A percentile compares a stretch with the other conserved stretches of the same genome.
phyloP scores from a whole-genome alignment of 495 filamentous ascomycete genomes.

The Talaromyces borbonicus region DNA sequence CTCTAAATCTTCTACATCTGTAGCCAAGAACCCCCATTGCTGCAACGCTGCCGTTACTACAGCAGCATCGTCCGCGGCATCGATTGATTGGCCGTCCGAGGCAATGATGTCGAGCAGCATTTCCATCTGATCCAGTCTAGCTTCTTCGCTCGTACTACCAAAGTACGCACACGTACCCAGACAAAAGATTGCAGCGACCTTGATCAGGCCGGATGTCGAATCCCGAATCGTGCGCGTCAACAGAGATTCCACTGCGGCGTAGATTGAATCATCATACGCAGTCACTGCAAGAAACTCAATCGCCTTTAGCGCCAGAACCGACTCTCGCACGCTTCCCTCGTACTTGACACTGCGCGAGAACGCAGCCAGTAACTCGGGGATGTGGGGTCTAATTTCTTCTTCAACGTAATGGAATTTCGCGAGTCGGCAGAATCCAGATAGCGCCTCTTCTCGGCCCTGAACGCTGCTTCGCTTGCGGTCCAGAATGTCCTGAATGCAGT shows the following conservation, averaged over 20 bases:
- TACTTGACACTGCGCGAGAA: constrained; percentile 64
- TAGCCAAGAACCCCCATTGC: constrained; percentile 83
- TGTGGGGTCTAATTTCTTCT: constrained; percentile 51
- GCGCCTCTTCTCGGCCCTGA: constrained; percentile 66
- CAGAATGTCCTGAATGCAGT: constrained; percentile 70
- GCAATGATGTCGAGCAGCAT: constrained; percentile 79
- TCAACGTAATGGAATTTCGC: constrained; percentile 64
- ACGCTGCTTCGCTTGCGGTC: constrained; percentile 78
- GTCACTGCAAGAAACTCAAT: constrained; percentile 71
- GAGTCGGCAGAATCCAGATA: constrained; percentile 60
- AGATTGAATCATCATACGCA: constrained; percentile 57
- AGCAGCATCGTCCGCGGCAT: constrained; percentile 59
- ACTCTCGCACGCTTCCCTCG: constrained; percentile 64
- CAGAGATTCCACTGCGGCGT: constrained; percentile 49
- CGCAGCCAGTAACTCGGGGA: constrained; percentile 57
- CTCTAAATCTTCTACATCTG: constrained; percentile 71
- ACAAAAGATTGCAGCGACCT: constrained; percentile 66
- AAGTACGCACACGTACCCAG: constrained; percentile 66
- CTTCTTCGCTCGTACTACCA: constrained; percentile 63
- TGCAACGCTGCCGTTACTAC: constrained; percentile 80
- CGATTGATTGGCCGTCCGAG: constrained; percentile 68
- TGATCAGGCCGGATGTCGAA: constrained; percentile 51
- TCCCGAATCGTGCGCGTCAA: constrained; percentile 67
- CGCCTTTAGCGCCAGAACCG: constrained; percentile 59
- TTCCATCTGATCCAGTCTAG: constrained; percentile 66